phyloP scores from a whole-genome alignment of 2,329 filamentous ascomycete species.

The Cladosporium sp. region DNA sequence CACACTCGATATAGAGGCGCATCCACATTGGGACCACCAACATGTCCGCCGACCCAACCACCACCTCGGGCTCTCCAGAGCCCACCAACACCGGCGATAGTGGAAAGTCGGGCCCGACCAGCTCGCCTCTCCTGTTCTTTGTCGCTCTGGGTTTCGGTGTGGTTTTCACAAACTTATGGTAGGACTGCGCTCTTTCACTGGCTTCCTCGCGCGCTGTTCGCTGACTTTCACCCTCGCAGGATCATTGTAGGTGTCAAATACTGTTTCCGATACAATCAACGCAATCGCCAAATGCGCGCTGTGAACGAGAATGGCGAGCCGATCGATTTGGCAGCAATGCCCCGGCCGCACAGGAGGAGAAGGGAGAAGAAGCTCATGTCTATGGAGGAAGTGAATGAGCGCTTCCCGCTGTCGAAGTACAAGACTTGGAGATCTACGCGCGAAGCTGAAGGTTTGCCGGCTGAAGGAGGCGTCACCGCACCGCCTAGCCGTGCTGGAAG shows the following conservation, averaged over 20 bases:
- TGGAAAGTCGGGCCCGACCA: conserved; percentile 49
- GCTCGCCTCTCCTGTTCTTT: conserved; percentile 80
- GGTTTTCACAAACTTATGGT: conserved; percentile 98
- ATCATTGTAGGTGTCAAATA: conserved; percentile 99
- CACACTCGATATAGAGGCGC: not conserved
- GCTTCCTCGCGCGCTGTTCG: too few species aligned
- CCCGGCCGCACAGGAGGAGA: conserved; percentile 75
- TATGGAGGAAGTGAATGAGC: conserved; percentile 97
- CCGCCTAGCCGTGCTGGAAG: conserved; percentile 69
- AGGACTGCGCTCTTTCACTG: too few species aligned
- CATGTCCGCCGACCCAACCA: conserved; percentile 9
- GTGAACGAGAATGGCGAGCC: conserved; percentile 75
- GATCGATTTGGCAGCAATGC: conserved; percentile 82
- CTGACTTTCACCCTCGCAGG: conserved; percentile 48
- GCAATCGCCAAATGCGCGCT: conserved; percentile 72
- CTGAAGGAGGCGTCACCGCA: conserved; percentile 74
- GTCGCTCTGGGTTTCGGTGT: conserved; percentile 95
- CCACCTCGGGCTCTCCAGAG: not conserved
- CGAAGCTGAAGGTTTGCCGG: conserved; percentile 76
- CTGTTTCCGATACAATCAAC: conserved; percentile 96
- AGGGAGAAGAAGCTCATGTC: conserved; percentile 98
- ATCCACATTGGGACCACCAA: not conserved
- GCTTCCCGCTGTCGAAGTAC: conserved; percentile 94
- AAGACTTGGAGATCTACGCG: conserved; percentile 86
- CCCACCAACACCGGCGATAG: conserved; percentile 2